Evolutionary conservation across 2,329 filamentous ascomycete genomes (phyloP).

Genomic region (Pestalotiopsis sp.): DNA sequence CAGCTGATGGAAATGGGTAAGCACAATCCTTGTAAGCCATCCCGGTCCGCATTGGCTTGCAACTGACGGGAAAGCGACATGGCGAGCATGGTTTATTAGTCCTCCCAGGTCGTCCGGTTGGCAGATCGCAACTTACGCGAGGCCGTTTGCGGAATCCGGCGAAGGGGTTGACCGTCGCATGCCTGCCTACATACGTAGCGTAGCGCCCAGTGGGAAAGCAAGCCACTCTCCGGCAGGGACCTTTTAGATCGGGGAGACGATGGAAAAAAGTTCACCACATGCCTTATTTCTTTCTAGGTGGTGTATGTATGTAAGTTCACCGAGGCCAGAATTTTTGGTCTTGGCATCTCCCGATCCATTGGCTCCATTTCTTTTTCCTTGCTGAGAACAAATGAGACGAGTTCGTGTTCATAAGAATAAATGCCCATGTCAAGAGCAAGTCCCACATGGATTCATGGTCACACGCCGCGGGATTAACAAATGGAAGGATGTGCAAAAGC

Average conservation of each 20-base stretch:
- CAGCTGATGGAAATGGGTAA: neutral
- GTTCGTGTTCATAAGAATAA: neutral
- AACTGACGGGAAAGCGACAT: neutral
- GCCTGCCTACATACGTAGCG: neutral
- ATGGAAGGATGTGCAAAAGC: neutral
- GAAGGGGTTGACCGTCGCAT: neutral
- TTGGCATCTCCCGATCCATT: neutral
- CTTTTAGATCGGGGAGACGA: neutral
- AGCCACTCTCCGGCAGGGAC: neutral
- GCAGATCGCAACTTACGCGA: constrained; percentile 11
- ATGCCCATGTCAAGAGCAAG: neutral
- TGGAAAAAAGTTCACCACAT: neutral
- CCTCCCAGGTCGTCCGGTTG: neutral
- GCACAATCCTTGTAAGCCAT: neutral
- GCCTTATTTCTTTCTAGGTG: neutral
- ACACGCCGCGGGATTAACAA: neutral
- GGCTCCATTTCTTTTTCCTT: neutral
- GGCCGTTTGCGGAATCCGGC: constrained; percentile 2
- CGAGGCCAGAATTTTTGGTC: neutral
- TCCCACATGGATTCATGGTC: neutral
- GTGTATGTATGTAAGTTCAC: neutral
- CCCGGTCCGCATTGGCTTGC: neutral
- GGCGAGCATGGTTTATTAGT: neutral
- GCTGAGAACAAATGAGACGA: neutral
- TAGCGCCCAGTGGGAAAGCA: neutral